Percentiles rank a stretch among this genome's conserved stretches.
Evolutionary conservation across 352 stramenopile species (phyloP).

Genomic region (Phytophthora rubi): DNA sequence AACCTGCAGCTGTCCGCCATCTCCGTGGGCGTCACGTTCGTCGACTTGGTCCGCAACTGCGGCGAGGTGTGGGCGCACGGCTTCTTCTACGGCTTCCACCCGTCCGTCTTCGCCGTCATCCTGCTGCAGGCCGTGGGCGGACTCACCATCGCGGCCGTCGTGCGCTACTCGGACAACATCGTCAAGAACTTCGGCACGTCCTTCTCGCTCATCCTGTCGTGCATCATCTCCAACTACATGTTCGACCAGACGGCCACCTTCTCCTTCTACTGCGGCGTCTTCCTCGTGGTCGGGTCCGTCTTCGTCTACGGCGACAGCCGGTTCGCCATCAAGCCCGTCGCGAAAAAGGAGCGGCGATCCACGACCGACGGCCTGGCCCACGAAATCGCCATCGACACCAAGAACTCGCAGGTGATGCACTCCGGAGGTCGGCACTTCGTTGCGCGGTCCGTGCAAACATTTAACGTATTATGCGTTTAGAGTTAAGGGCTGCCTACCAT

Average conservation of each 20-base stretch:
- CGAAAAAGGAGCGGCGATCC: conserved; percentile 37
- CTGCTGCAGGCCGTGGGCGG: conserved; percentile 85
- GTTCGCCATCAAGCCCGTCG: conserved; percentile 60
- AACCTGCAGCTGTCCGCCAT: conserved; percentile 88
- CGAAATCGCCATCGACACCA: conserved; percentile 69
- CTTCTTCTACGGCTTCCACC: conserved; percentile 86
- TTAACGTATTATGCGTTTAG: conserved; percentile 46
- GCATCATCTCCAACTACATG: conserved; percentile 91
- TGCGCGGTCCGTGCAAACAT: conserved; percentile 48
- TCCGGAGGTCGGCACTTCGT: conserved; percentile 48
- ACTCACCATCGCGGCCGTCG: conserved; percentile 85
- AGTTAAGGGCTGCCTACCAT: conserved; percentile 23
- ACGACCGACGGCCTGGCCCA: conserved; percentile 45
- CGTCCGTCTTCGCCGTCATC: conserved; percentile 76
- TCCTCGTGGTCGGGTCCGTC: conserved; percentile 80
- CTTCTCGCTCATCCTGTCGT: conserved; percentile 89
- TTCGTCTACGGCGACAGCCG: conserved; percentile 89
- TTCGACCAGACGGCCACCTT: conserved; percentile 74
- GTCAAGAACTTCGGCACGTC: conserved; percentile 92
- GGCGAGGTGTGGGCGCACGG: conserved; percentile 66
- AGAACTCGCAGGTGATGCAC: conserved; percentile 33
- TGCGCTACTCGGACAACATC: conserved; percentile 91
- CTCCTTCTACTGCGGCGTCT: conserved; percentile 81
- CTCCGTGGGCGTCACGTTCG: conserved; percentile 72
- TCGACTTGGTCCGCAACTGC: conserved; percentile 77